These are phyloP conservation scores for Naganishia sp. DNA, from an alignment of 1,284 basidiomycete genomes.

Conservation along the genomic window DNA sequence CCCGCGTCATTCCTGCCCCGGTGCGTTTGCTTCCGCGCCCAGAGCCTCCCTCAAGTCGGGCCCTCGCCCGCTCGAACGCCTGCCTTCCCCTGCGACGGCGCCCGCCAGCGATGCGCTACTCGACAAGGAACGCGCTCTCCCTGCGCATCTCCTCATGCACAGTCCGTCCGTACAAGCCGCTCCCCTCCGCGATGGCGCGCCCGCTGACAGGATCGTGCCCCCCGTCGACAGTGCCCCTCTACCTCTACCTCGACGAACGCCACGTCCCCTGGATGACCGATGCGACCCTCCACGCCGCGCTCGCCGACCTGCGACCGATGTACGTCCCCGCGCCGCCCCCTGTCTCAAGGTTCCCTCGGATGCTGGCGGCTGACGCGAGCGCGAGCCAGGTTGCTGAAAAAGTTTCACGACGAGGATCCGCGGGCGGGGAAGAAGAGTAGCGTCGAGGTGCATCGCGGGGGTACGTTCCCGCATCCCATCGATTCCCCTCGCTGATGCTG, in stretches of 20 bases:
- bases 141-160: conserved; percentile 34
- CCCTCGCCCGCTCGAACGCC: too few relatives aligned
- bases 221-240: conserved; percentile 26
- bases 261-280: conserved; percentile 35
- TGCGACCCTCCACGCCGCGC: conserved; percentile 31
- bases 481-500: neutral
- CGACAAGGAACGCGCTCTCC: conserved; percentile 33
- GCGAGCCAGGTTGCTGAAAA: conserved; percentile 20
- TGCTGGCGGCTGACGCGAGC: too few relatives aligned
- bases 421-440: conserved; percentile 30
- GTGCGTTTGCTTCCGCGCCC: too few relatives aligned
- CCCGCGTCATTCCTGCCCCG: too few relatives aligned
- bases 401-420: conserved; percentile 33
- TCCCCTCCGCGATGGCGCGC: neutral
- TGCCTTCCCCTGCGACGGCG: too few relatives aligned
- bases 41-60: too few relatives aligned
- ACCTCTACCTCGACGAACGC: conserved; percentile 35
- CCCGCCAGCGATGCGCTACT: conserved; percentile 21
- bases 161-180: conserved; percentile 29
- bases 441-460: conserved; percentile 33
- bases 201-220: neutral
- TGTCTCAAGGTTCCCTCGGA: too few relatives aligned
- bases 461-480: conserved; percentile 7
- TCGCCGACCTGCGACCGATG: conserved; percentile 34
- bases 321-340: neutral